Evolutionary conservation across 352 stramenopile genomes (phyloP), one percentile per base, ranked within the genome.

Genomic region (Globisporangium megalacanthum): DNA sequence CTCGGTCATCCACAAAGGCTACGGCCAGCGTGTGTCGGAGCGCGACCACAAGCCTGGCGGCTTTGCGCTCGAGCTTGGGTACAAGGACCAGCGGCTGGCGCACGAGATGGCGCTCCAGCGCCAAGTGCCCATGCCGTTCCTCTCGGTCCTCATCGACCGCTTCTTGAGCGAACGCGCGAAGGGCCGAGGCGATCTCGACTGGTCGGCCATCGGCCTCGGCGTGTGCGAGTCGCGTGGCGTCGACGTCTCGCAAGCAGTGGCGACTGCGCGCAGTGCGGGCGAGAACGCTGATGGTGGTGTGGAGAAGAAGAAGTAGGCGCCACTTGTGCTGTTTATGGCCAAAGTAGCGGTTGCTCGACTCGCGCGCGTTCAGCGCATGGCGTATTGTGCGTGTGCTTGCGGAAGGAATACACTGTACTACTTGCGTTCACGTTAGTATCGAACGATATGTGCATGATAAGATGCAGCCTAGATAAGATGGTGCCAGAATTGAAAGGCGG

Each of bases 1-100:
- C 63, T 92, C 83, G 49, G 56, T 86, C 8, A 81, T 90, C 52
- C 80, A 94, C 68, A 88, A 89, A 46, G 79, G 79, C 14, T 94
- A 94, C 57, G 84, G 84, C 31, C 72, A 89, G 48, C 76, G 83
- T 17, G 73, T 94, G n/a, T 80, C 73, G 36, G 65, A 86, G 64
- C 80, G 83, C 36, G 83, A 94, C 55, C 83, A 94, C 50, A 67
- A 65, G 17, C 74, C 75, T 0, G 80, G 79, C n/a, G 83, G 81
- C 9, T 94, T 94, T 54, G 69, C 81, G 9, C 65, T 94, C 4
- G 79, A 88, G 45, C 52, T 88, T 31, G 83, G 83, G 14, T 77
- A 79, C 64, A 94, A 94, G 65, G 83, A 94, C 47, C 71, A 92
- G 45, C 63, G 56, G 7, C 59, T 94, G 8, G 69, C 86, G 3